A percentile compares a stretch with the other conserved stretches of the same genome.
Conservation (phyloP, 768 basidiomycete genomes). For the Mycena kentingensis region DNA sequence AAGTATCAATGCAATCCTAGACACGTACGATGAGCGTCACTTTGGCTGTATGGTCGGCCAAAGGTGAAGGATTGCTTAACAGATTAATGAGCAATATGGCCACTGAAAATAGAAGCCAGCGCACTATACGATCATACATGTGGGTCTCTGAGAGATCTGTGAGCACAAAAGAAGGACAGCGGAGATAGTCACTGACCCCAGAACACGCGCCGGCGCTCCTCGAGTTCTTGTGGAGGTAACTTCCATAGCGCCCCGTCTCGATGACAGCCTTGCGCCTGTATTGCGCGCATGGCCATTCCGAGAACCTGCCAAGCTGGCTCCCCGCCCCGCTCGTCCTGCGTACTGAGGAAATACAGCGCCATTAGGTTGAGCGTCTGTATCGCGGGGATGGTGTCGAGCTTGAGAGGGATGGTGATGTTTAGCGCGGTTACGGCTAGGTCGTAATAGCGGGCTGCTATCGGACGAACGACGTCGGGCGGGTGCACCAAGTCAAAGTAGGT, state of each 20-base stretch:
- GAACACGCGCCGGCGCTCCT: conserved; percentile 25
- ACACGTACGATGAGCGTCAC: conserved; percentile 23
- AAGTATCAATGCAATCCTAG: not conserved
- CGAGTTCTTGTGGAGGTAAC: conserved; percentile 19
- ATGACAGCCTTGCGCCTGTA: conserved; percentile 29
- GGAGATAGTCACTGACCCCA: not conserved
- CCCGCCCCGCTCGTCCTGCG: conserved; percentile 22
- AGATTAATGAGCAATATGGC: not conserved
- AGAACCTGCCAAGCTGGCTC: conserved; percentile 28
- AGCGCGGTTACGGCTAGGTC: conserved; percentile 22
- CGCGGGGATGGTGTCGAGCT: conserved; percentile 24
- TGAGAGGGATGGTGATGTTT: conserved; percentile 22
- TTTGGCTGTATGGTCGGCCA: conserved; percentile 25
- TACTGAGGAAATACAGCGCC: conserved; percentile 24
- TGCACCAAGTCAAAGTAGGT: conserved; percentile 24
- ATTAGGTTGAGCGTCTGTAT: conserved; percentile 27
- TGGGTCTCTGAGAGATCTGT: conserved; percentile 23
- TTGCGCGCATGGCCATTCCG: conserved; percentile 26
- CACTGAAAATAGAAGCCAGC: not conserved
- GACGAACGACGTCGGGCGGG: conserved; percentile 8
- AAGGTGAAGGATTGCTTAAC: conserved; percentile 27
- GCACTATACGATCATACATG: conserved; percentile 26
- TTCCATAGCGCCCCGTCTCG: conserved; percentile 28
- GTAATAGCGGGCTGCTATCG: conserved; percentile 18
- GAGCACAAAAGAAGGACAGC: not conserved